Base-by-base conservation (phyloP, 768 basidiomycete genomes). In the Leccinum truebloodii region DNA sequence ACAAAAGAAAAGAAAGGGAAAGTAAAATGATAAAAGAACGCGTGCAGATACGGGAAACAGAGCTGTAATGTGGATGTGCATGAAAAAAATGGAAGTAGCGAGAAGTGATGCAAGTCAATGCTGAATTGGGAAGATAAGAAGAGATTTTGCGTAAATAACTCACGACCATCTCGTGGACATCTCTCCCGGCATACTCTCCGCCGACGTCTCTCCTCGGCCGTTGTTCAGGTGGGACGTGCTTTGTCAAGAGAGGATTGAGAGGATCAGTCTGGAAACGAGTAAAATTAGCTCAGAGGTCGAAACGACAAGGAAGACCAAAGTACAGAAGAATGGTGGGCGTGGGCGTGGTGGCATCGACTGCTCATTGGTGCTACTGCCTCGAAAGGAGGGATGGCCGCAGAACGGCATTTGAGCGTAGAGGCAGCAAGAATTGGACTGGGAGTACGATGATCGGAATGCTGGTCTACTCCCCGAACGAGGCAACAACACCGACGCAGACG, bases 161-260 rank as follows among this genome's bases (percentile, higher is more conserved):
- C 76, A 94, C 91, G 69, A 93, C 90, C 63, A 94, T 78, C 49
- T 88, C 85, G 74, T 92, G 87, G 62, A 90, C 84, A 70, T 94
- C 90, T 62, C 75, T 81, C 48, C 81, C 80, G 58, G 84, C 79
- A 84, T 89, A 93, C 51, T 90, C 88, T 67, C 91, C 92, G 30
- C 79, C 82, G 41, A 88, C 66, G 70, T 93, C 92, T 75, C 92
- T 83, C 54, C 75, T 74, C 22, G 92, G 92, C 16, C 92, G 81
- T 71, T 80, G 83, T 73, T 92, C 89, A 72, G 87, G 85, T 51
- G 88, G 85, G 67, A 93, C 87, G 77, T 92, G 90, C 85, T 93
- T 94, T 68, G 84, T 87, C 73, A 94, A 78, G 53, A 93, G 83
- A 48, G 85, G 87, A 78, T 83, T 86, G 76, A 94, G 81, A 51